Percentiles rank a stretch among this genome's conserved stretches.
Conservation (phyloP, 345 rosid species). For the Linum usitatissimum region DNA sequence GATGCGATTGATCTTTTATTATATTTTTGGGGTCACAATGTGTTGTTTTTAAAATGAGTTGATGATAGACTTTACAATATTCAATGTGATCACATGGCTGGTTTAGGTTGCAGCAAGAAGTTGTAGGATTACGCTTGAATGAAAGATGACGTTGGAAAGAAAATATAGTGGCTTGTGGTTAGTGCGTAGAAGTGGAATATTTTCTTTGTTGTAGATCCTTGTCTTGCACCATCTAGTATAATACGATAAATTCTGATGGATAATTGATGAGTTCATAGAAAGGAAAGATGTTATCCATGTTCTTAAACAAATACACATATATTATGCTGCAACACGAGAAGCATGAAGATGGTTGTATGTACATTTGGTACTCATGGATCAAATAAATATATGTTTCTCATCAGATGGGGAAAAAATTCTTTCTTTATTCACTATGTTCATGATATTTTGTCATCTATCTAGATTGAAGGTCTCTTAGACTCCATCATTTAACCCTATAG, state of each 20-base stretch:
- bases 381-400: no score
- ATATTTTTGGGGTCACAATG: not conserved
- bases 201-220: not conserved
- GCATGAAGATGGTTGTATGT: no score
- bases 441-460: not conserved
- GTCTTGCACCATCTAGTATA: not conserved
- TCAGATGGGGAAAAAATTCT: not conserved
- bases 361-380: no score
- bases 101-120: not conserved
- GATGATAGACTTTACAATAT: not conserved
- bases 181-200: not conserved
- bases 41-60: not conserved
- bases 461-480: no score
- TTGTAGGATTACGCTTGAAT: not conserved
- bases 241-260: not conserved
- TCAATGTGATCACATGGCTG: not conserved
- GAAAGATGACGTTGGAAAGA: not conserved
- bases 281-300: no score
- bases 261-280: no score
- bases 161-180: not conserved
- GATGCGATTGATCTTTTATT: slow-evolving; percentile 4
- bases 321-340: no score
- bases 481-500: not conserved
- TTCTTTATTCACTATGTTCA: not conserved
- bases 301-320: no score